Evolutionary conservation across 352 stramenopile species (phyloP).

Genomic region (Globisporangium nunn): DNA sequence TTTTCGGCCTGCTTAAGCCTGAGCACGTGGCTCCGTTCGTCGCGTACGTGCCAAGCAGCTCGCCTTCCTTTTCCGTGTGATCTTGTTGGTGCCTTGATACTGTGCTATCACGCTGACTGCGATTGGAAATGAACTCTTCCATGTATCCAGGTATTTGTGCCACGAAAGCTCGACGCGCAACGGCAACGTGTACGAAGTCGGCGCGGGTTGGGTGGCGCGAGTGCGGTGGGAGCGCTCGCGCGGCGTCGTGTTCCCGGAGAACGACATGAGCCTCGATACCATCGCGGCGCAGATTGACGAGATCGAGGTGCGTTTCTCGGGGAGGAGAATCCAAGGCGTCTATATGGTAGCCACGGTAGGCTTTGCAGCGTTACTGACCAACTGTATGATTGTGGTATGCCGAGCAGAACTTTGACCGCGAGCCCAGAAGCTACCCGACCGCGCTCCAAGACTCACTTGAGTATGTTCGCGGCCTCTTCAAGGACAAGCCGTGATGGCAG

Average conservation of each 20-base stretch:
- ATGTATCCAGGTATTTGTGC: constrained; percentile 23
- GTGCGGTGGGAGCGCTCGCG: constrained; percentile 76
- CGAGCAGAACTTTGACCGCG: constrained; percentile 44
- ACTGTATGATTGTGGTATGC: no score
- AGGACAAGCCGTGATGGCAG: constrained; percentile 7
- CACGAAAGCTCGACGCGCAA: constrained; percentile 74
- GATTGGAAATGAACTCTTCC: no score
- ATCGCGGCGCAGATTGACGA: constrained; percentile 46
- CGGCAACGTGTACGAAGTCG: constrained; percentile 81
- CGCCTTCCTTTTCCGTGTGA: no score
- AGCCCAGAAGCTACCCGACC: constrained; percentile 46
- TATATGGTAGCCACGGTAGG: no score
- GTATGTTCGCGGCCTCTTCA: constrained; percentile 31
- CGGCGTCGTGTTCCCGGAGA: constrained; percentile 61
- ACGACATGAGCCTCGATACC: constrained; percentile 50
- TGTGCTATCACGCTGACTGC: no score
- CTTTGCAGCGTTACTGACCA: no score
- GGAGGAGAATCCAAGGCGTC: no score
- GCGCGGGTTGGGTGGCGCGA: constrained; percentile 75
- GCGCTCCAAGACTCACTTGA: constrained; percentile 58
- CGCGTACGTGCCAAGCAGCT: constrained; percentile 24
- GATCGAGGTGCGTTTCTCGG: constrained; percentile 31
- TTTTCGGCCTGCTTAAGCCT: constrained; percentile 80
- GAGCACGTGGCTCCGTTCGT: constrained; percentile 87
- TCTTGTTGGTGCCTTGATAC: no score